These are phyloP conservation scores for Thuidium tamariscinum DNA, from an alignment of 225 moss, liverwort and hornwort genomes.

Conservation along the genomic window DNA sequence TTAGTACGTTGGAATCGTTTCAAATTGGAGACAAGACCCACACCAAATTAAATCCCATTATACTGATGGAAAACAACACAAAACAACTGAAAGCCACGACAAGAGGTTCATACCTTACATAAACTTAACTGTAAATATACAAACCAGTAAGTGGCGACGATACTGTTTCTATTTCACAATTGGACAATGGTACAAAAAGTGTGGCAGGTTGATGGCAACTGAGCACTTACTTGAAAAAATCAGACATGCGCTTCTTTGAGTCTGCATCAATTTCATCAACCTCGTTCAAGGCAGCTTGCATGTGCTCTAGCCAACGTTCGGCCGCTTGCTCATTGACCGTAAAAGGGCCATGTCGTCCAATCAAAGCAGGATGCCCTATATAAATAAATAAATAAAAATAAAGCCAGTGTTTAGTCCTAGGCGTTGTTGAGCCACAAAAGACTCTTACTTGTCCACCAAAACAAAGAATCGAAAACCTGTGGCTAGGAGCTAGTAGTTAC, in stretches of 20 bases:
- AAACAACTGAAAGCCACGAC: not conserved
- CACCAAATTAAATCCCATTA: not conserved
- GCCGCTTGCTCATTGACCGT: constrained; percentile 68
- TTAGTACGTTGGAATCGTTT: not conserved
- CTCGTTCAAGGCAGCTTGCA: constrained; percentile 61
- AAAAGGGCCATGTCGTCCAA: constrained; percentile 65
- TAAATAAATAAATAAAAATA: not conserved
- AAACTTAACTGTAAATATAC: not conserved
- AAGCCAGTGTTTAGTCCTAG: not conserved
- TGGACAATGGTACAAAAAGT: not conserved
- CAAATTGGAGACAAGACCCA: not conserved
- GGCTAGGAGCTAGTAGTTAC: not conserved
- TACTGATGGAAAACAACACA: not conserved
- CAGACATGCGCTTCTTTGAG: constrained; percentile 62
- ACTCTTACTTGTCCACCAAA: not conserved
- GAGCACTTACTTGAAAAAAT: constrained; percentile 61
- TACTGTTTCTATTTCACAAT: not conserved
- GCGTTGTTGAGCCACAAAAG: not conserved
- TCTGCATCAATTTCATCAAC: constrained; percentile 57
- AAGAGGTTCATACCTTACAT: not conserved
- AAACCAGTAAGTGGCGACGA: not conserved
- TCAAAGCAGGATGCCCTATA: constrained; percentile 79
- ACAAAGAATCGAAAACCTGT: not conserved
- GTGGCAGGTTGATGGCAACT: not conserved
- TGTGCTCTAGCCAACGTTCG: constrained; percentile 73